These are phyloP conservation scores for Syzygium aqueum DNA, from an alignment of 345 rosid species.

Conservation along the genomic window DNA sequence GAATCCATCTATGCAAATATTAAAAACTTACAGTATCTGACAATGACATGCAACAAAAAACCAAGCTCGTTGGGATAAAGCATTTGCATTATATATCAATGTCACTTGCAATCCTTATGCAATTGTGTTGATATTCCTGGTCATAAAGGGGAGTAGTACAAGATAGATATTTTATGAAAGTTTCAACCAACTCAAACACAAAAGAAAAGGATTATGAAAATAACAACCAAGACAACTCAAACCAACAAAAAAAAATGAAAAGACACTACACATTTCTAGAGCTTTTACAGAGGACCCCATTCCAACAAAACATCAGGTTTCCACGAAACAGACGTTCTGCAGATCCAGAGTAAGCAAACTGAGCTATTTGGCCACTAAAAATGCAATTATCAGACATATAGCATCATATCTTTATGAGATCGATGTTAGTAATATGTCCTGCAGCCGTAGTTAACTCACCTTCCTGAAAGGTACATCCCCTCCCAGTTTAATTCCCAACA, in stretches of 20 bases:
- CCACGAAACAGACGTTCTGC: background rate
- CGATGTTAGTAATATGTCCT: background rate
- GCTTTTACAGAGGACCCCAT: background rate
- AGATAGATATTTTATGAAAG: background rate
- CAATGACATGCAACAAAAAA: background rate
- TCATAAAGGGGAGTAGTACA: background rate
- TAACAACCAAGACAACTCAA: background rate
- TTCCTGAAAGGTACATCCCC: constrained; percentile 87
- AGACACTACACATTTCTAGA: background rate
- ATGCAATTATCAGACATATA: background rate
- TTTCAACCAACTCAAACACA: background rate
- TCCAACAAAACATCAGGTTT: background rate
- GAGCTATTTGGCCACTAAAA: background rate
- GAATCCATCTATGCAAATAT: background rate
- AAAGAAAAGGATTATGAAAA: background rate
- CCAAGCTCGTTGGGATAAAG: background rate
- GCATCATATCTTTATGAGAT: background rate
- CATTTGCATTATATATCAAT: background rate
- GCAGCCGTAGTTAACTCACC: constrained; percentile 21
- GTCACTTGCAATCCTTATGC: background rate
- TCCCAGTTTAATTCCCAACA: constrained; percentile 77
- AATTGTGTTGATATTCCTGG: background rate
- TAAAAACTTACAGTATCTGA: background rate
- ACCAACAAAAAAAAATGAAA: background rate
- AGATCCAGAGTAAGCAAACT: background rate